Conservation (phyloP, 495 filamentous ascomycete genomes). For the Daldinia loculata region DNA sequence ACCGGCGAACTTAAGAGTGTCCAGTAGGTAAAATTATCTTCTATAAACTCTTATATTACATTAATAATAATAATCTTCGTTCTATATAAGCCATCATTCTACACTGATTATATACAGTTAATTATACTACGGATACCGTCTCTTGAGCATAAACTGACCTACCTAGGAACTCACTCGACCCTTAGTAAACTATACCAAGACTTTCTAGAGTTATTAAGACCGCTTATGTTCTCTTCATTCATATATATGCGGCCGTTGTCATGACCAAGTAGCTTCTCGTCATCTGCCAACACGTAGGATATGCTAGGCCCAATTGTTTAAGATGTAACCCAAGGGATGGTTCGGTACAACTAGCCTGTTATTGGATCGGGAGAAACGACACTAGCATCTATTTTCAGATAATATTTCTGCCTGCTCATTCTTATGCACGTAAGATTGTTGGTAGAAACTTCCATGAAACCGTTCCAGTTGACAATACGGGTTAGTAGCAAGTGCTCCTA, state of each 20-base stretch:
- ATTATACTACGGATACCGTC: background rate
- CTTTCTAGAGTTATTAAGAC: background rate
- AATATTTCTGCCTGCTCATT: background rate
- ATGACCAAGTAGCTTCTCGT: background rate
- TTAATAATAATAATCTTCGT: too few species aligned
- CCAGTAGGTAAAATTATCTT: background rate
- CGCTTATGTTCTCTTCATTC: background rate
- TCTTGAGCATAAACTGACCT: background rate
- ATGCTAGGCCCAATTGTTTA: background rate
- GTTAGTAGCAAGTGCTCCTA: background rate
- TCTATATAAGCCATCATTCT: too few species aligned
- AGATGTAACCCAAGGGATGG: background rate
- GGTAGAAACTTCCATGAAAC: background rate
- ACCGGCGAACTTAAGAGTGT: background rate
- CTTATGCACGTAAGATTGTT: slow-evolving; percentile 1
- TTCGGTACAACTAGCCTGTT: background rate
- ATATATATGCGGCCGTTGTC: background rate
- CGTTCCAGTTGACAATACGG: background rate
- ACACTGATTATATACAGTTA: background rate
- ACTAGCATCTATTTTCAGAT: background rate
- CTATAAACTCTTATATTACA: background rate
- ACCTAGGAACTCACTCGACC: background rate
- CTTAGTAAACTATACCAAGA: background rate
- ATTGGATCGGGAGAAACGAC: background rate
- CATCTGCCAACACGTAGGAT: background rate